Percentiles rank a stretch among this genome's conserved stretches.
phyloP scores from a whole-genome alignment of 2,329 filamentous ascomycete species.

The Ophiostoma fasciatum region DNA sequence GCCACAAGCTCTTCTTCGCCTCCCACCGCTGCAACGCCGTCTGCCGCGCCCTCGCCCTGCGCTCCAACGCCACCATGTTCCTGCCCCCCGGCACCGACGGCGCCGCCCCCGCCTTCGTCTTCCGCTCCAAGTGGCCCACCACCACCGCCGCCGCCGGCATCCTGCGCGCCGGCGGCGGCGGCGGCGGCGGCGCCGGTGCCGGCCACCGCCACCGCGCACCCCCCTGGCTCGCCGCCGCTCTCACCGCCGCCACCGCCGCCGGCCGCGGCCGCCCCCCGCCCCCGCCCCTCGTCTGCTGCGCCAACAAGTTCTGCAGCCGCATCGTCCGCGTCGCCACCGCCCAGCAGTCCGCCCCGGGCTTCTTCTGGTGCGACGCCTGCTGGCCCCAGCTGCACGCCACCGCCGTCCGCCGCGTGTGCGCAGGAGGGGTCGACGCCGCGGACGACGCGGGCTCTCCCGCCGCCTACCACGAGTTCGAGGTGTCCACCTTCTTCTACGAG shows the following conservation, averaged over 20 bases:
- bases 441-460: slow-evolving; percentile 4
- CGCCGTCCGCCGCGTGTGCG: slow-evolving; percentile 14
- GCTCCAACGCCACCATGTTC: slow-evolving; percentile 14
- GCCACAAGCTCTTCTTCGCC: slow-evolving; percentile 25
- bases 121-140: slow-evolving; percentile 19
- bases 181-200: slow-evolving; percentile 2
- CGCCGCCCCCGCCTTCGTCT: slow-evolving; percentile 11
- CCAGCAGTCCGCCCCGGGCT: slow-evolving; percentile 14
- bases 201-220: no score
- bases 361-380: slow-evolving; percentile 20
- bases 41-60: slow-evolving; percentile 18
- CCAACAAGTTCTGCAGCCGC: slow-evolving; percentile 24
- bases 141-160: slow-evolving; percentile 8
- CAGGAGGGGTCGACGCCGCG: no score
- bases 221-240: no score
- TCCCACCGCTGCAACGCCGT: slow-evolving; percentile 21
- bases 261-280: not conserved
- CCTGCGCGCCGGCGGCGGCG: slow-evolving; percentile 7
- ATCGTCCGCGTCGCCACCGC: slow-evolving; percentile 17
- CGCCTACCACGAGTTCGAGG: slow-evolving; percentile 18
- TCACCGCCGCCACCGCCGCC: not conserved
- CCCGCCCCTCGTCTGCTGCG: slow-evolving; percentile 17
- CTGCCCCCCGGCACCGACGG: not conserved
- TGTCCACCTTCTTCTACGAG: slow-evolving; percentile 22
- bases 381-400: slow-evolving; percentile 18